Conservation (phyloP, 2,329 filamentous ascomycete genomes). For the Cladophialophora carrionii region DNA sequence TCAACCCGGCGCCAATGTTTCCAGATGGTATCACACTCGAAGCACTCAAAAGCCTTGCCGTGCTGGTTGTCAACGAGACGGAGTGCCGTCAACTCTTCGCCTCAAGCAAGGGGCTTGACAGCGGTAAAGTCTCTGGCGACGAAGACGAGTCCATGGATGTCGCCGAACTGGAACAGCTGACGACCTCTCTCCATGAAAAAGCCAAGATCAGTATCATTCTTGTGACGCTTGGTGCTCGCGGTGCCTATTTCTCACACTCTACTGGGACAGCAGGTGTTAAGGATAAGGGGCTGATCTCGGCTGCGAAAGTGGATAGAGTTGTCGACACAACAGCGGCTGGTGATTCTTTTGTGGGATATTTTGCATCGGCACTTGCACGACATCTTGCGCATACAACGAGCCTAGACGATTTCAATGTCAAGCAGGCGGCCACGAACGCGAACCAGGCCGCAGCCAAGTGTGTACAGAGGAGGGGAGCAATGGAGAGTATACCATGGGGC, state of each 20-base stretch:
- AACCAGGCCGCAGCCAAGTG: slow-evolving; percentile 50
- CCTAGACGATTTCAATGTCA: slow-evolving; percentile 55
- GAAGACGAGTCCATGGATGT: slow-evolving; percentile 30
- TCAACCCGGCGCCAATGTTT: slow-evolving; percentile 87
- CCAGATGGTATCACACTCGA: slow-evolving; percentile 69
- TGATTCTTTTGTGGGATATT: slow-evolving; percentile 90
- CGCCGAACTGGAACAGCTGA: slow-evolving; percentile 50
- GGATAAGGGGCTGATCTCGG: slow-evolving; percentile 56
- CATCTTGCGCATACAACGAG: slow-evolving; percentile 53
- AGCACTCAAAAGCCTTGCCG: slow-evolving; percentile 69
- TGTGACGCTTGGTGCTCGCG: slow-evolving; percentile 79
- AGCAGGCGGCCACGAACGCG: slow-evolving; percentile 50
- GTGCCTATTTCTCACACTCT: slow-evolving; percentile 67
- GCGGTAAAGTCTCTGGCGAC: slow-evolving; percentile 40
- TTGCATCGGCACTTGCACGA: slow-evolving; percentile 72
- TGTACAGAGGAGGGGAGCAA: slow-evolving; percentile 52
- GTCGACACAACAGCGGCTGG: slow-evolving; percentile 93
- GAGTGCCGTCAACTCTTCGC: slow-evolving; percentile 75
- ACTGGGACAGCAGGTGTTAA: slow-evolving; percentile 53
- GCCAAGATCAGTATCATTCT: slow-evolving; percentile 74
- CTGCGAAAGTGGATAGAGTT: slow-evolving; percentile 70
- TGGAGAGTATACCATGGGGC: slow-evolving; percentile 55
- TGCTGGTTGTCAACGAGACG: slow-evolving; percentile 88
- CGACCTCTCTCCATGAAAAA: slow-evolving; percentile 63
- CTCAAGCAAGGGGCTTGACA: slow-evolving; percentile 39